Evolutionary conservation across 2,329 filamentous ascomycete genomes (phyloP).

Genomic region (Herpotrichia juniperi): DNA sequence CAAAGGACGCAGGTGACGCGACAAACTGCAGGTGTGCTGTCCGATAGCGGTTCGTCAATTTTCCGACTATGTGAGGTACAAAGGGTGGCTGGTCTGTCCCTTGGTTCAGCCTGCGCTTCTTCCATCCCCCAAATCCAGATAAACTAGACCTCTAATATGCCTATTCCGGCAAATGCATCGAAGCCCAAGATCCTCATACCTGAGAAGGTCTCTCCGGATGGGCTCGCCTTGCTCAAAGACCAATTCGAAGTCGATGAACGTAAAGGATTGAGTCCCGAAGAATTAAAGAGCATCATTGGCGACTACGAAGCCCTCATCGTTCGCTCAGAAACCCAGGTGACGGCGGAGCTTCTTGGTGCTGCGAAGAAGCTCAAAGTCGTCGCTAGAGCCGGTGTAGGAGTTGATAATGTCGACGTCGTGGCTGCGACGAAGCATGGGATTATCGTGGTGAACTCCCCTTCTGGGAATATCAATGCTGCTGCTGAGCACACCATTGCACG

Average conservation of each 20-base stretch:
- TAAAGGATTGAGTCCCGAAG: slow-evolving; percentile 65
- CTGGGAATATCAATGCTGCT: slow-evolving; percentile 80
- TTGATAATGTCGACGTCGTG: slow-evolving; percentile 80
- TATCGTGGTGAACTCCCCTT: slow-evolving; percentile 80
- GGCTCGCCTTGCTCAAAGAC: slow-evolving; percentile 69
- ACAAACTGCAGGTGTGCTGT: slow-evolving; percentile 5
- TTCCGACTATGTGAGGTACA: slow-evolving; percentile 15
- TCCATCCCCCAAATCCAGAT: not conserved
- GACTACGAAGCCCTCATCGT: slow-evolving; percentile 79
- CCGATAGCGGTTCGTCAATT: slow-evolving; percentile 34
- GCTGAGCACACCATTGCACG: slow-evolving; percentile 75
- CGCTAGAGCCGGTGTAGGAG: slow-evolving; percentile 77
- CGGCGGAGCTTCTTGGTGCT: slow-evolving; percentile 67
- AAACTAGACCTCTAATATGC: slow-evolving; percentile 28
- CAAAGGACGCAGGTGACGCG: slow-evolving; percentile 32
- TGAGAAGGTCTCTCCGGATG: slow-evolving; percentile 81
- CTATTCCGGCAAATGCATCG: slow-evolving; percentile 31
- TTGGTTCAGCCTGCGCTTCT: not conserved
- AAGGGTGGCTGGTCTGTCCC: not conserved
- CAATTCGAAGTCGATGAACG: slow-evolving; percentile 74
- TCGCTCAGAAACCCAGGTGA: slow-evolving; percentile 82
- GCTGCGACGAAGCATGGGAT: slow-evolving; percentile 75
- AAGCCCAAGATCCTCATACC: slow-evolving; percentile 70
- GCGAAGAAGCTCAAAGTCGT: slow-evolving; percentile 76
- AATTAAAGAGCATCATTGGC: slow-evolving; percentile 71